phyloP scores from a whole-genome alignment of 2,329 filamentous ascomycete species.

The Monilinia polystroma region DNA sequence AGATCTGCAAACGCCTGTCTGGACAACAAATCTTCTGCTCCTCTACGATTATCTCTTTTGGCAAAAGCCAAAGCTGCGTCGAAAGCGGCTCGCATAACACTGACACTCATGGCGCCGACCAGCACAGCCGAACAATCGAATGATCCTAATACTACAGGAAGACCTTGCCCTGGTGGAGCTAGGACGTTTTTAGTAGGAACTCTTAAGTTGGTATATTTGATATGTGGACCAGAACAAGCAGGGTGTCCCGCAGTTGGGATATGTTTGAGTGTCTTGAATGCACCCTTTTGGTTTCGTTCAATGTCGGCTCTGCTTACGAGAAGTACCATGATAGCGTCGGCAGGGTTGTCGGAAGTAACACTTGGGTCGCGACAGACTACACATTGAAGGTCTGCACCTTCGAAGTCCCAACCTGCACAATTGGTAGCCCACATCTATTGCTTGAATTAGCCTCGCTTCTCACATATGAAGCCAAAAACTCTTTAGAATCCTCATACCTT shows the following conservation, averaged over 20 bases:
- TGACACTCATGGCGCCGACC: constrained; percentile 55
- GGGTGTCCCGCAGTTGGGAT: constrained; percentile 48
- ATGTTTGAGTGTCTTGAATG: constrained; percentile 50
- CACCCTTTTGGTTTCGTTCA: constrained; percentile 44
- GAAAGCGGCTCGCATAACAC: constrained; percentile 54
- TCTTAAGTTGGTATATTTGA: constrained; percentile 48
- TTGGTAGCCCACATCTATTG: constrained; percentile 54
- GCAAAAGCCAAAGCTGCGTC: constrained; percentile 52
- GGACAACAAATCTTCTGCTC: constrained; percentile 47
- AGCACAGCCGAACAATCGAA: constrained; percentile 46
- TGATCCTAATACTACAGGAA: constrained; percentile 46
- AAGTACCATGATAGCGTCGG: constrained; percentile 48
- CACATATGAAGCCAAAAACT: no score
- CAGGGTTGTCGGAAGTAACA: constrained; percentile 34
- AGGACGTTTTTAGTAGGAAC: constrained; percentile 51
- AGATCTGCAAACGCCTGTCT: constrained; percentile 52
- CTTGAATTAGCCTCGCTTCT: not conserved
- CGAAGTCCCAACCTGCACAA: constrained; percentile 52
- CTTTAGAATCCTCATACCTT: constrained; percentile 43
- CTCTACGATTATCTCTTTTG: constrained; percentile 48
- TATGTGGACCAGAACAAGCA: constrained; percentile 50
- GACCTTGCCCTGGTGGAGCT: constrained; percentile 46
- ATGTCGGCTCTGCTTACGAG: constrained; percentile 51
- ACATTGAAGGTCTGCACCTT: constrained; percentile 52
- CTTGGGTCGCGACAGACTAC: constrained; percentile 48